These are phyloP conservation scores for Vickermania spadyakhi DNA, from an alignment of 208 protist species.

Conservation along the genomic window DNA sequence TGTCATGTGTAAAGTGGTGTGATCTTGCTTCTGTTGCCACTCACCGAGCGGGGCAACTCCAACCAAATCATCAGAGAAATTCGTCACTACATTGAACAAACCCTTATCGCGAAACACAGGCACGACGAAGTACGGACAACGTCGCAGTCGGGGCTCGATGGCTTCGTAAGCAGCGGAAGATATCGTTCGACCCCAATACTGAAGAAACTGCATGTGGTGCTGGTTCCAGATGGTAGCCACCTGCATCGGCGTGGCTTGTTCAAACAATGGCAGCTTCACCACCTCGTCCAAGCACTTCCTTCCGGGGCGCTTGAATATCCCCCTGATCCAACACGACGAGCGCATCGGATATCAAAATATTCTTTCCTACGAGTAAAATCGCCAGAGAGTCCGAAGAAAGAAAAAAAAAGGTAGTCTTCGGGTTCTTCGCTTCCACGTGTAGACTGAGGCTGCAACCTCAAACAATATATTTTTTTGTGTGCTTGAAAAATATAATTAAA, in stretches of 20 bases:
- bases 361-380: not conserved
- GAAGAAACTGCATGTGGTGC: conserved; percentile 82
- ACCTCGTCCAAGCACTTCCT: conserved; percentile 86
- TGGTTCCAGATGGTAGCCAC: conserved; percentile 81
- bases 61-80: conserved; percentile 82
- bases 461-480: too few species aligned
- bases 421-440: too few species aligned
- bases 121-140: conserved; percentile 87
- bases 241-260: conserved; percentile 56
- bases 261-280: conserved; percentile 69
- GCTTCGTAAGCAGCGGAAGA: conserved; percentile 73
- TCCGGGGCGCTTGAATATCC: conserved; percentile 66
- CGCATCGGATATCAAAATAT: conserved; percentile 43
- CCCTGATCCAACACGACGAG: conserved; percentile 8
- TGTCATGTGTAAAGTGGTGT: conserved; percentile 85
- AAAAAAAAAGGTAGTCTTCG: conserved; percentile 13
- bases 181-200: conserved; percentile 86
- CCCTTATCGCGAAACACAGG: conserved; percentile 87
- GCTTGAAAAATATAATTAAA: too few species aligned
- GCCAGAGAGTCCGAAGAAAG: conserved; percentile 2
- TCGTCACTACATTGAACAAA: conserved; percentile 89
- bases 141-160: conserved; percentile 65
- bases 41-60: conserved; percentile 79
- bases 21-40: conserved; percentile 85
- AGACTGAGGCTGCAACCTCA: too few species aligned